Conservation (phyloP, 2,329 filamentous ascomycete genomes). For the Sporothrix inflata region DNA sequence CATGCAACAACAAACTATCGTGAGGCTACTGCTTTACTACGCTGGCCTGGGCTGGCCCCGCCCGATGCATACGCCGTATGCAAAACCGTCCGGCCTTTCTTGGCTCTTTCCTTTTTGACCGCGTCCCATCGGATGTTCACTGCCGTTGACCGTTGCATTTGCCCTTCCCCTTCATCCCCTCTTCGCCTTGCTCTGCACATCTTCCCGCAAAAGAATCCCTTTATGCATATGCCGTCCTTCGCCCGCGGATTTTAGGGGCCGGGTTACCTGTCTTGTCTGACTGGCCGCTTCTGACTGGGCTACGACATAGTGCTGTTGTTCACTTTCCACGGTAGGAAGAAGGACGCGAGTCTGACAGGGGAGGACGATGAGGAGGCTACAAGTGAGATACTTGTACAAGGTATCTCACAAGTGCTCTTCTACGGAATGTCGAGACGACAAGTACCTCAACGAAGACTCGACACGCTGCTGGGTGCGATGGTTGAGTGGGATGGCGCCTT, state of each 20-base stretch:
- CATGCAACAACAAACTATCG: neutral
- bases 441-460: neutral
- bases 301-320: neutral
- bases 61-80: neutral
- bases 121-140: neutral
- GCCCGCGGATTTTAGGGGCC: neutral
- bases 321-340: constrained; percentile 9
- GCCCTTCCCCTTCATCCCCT: neutral
- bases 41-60: neutral
- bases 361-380: neutral
- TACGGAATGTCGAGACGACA: neutral
- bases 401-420: neutral
- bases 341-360: constrained; percentile 17
- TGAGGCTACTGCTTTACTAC: neutral
- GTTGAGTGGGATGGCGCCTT: neutral
- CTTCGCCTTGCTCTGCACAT: neutral
- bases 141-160: constrained; percentile 6
- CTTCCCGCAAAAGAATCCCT: neutral
- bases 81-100: neutral
- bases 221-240: constrained; percentile 3
- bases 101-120: neutral
- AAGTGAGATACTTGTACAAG: neutral
- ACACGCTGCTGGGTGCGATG: neutral
- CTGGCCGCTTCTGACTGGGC: too few species aligned
- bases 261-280: neutral